Evolutionary conservation across 768 basidiomycete genomes (phyloP).

Genomic region (Termitomyces sp.): DNA sequence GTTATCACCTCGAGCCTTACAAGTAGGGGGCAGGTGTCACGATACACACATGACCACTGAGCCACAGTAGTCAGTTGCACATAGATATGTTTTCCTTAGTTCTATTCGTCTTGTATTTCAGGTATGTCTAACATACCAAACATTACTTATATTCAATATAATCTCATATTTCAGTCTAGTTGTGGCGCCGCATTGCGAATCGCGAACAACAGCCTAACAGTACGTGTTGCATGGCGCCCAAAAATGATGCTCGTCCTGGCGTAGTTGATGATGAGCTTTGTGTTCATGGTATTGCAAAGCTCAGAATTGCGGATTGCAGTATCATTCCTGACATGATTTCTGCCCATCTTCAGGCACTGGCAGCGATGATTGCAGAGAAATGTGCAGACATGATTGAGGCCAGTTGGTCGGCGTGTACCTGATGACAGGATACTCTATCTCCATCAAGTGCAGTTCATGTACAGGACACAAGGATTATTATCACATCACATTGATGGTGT

Average conservation of each 20-base stretch:
- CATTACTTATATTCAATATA: too few relatives aligned
- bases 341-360: constrained; percentile 27
- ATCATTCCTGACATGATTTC: constrained; percentile 24
- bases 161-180: too few relatives aligned
- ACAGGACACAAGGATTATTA: not conserved
- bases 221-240: constrained; percentile 28
- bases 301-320: constrained; percentile 34
- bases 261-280: constrained; percentile 40
- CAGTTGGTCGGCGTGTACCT: not conserved
- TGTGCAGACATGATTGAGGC: constrained; percentile 27
- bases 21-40: too few relatives aligned
- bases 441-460: not conserved
- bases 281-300: constrained; percentile 38
- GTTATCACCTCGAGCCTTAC: too few relatives aligned
- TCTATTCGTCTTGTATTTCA: too few relatives aligned
- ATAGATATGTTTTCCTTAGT: too few relatives aligned
- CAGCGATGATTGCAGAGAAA: constrained; percentile 29
- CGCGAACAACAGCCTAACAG: too few relatives aligned
- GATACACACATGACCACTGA: too few relatives aligned
- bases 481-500: too few relatives aligned
- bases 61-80: too few relatives aligned
- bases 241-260: constrained; percentile 22
- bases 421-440: not conserved
- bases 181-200: too few relatives aligned
- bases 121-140: too few relatives aligned